phyloP scores from a whole-genome alignment of 805 yeast species.

The Saturnispora kantuleensis region DNA sequence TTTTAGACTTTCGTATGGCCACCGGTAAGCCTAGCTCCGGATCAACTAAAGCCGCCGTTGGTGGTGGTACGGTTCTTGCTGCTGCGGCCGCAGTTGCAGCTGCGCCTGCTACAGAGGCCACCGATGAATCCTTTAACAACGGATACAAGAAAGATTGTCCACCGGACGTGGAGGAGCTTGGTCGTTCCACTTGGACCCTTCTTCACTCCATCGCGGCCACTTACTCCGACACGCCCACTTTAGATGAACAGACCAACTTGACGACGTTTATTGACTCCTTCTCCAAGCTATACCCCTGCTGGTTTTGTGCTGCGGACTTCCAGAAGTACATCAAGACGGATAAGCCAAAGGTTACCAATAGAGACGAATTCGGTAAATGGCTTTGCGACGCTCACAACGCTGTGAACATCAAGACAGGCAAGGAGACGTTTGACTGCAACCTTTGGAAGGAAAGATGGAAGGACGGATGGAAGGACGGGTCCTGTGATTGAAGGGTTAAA shows the following conservation, averaged over 20 bases:
- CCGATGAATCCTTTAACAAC: constrained; percentile 12
- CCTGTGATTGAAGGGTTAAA: constrained; percentile 27
- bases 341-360: constrained; percentile 50
- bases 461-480: constrained; percentile 79
- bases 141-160: constrained; percentile 52
- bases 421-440: constrained; percentile 75
- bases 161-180: constrained; percentile 74
- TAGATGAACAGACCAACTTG: constrained; percentile 60
- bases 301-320: constrained; percentile 88
- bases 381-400: constrained; percentile 90
- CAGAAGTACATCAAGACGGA: constrained; percentile 42
- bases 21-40: constrained; percentile 20
- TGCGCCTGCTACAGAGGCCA: constrained; percentile 10
- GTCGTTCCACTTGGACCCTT: constrained; percentile 86
- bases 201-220: constrained; percentile 84
- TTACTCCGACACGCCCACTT: constrained; percentile 64
- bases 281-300: constrained; percentile 82
- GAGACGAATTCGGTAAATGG: constrained; percentile 83
- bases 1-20: constrained; percentile 70
- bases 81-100: constrained; percentile 15
- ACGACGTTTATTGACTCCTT: constrained; percentile 57
- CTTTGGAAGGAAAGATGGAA: constrained; percentile 93
- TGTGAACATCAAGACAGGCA: constrained; percentile 81
- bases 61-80: constrained; percentile 4
- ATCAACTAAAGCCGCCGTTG: constrained; percentile 8